Evolutionary conservation across 2,329 filamentous ascomycete genomes (phyloP), one percentile per base, ranked within the genome.

Genomic region (Cercospora sp.): DNA sequence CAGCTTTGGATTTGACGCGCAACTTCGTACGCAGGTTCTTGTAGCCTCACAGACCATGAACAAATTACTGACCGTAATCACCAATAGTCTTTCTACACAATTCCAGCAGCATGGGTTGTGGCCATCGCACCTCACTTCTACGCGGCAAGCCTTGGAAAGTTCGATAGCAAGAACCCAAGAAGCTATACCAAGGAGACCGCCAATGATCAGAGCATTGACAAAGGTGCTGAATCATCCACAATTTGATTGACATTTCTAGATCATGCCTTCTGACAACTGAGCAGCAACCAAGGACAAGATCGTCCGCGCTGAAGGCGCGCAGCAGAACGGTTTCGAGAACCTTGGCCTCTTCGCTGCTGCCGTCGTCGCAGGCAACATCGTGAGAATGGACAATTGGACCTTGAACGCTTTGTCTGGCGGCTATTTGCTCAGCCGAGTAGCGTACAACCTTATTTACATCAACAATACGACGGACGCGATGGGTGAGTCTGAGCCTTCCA

Each of bases 281-380:
- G 6, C 42, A 72, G 74, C 74, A 64, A 80, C 76, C 66, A 80
- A 79, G 62, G 72, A 71, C 23, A 71, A 62, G 6, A 78, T 82
- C 67, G 61, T 76, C 30, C 76, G 80, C 20, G 78, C 78, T 26
- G 79, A 82, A 71, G 76, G 73, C 5, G 80, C 80, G 2, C 76
- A 79, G 69, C 67, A 69, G 6, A 82, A 82, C 61, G 78, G 78
- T 3, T 77, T 80, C 45, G 80, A 82, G 68, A 82, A 80, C 59
- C 33, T 82, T 2, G 77, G 76, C 16, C 72, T 81, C 42, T 82
- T 81, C 60, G 79, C 80, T 2, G 73, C 79, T 0, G 77, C 79
- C 16, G 77, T 82, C 6, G 75, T 80, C 0, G 79, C 79, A 1
- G 80, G 76, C 3, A 81, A 82, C 48, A 51, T 77, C 0, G 79